A percentile compares a stretch with the other conserved stretches of the same genome.
phyloP scores from a whole-genome alignment of 139 green algal genomes.

The Chlamydomonas asymmetrica region DNA sequence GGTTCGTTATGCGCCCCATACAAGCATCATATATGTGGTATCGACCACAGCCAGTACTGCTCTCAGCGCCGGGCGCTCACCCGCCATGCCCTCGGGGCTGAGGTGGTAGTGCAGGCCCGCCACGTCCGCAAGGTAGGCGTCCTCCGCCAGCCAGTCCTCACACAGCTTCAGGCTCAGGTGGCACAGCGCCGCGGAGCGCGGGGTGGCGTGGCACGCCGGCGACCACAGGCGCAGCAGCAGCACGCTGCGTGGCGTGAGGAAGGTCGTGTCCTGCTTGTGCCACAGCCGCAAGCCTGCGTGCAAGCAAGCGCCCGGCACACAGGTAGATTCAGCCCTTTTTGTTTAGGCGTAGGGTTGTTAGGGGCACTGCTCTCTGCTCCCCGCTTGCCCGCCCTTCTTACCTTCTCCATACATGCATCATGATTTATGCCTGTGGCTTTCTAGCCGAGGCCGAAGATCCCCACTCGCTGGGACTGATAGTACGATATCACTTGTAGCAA shows the following conservation, averaged over 20 bases:
- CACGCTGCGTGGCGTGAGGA: conserved; percentile 63
- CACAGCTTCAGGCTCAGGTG: conserved; percentile 80
- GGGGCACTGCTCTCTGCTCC: too few species aligned
- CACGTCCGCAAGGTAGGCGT: conserved; percentile 84
- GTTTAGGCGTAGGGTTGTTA: too few species aligned
- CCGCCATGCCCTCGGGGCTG: conserved; percentile 46
- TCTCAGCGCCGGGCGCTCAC: not conserved
- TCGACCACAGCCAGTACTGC: too few species aligned
- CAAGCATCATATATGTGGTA: too few species aligned
- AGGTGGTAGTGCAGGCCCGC: conserved; percentile 71
- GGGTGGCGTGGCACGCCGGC: conserved; percentile 24
- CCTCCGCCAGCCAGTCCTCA: conserved; percentile 87
- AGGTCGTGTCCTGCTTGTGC: conserved; percentile 82
- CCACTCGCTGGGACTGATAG: too few species aligned
- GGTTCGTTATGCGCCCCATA: too few species aligned
- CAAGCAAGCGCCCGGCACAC: not conserved
- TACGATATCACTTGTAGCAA: too few species aligned
- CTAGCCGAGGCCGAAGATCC: too few species aligned
- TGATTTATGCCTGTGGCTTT: too few species aligned
- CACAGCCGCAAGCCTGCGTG: conserved; percentile 69
- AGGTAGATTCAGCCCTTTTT: too few species aligned
- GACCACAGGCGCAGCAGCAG: conserved; percentile 68
- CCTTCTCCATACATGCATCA: too few species aligned
- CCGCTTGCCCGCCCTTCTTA: too few species aligned
- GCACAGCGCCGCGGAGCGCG: conserved; percentile 44